These are phyloP conservation scores for Aspergillus tanneri DNA, from an alignment of 2,329 filamentous ascomycete species.

Conservation along the genomic window DNA sequence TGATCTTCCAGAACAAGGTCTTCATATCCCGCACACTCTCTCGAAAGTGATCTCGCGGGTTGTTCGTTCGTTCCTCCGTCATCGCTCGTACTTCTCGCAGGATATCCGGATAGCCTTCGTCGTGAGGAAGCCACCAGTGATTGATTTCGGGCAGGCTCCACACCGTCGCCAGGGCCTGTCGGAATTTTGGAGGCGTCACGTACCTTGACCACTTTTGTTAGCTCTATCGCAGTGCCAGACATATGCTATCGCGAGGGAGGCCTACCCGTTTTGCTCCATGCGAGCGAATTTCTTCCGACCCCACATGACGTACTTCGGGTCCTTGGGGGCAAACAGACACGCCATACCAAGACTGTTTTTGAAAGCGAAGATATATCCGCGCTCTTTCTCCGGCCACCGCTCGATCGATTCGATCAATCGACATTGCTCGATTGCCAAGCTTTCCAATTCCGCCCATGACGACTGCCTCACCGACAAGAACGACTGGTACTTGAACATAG, in stretches of 20 bases:
- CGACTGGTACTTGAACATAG: conserved; percentile 79
- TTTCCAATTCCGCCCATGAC: conserved; percentile 54
- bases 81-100: conserved; percentile 76
- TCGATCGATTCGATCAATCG: conserved; percentile 78
- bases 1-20: conserved; percentile 66
- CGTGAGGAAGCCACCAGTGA: conserved; percentile 86
- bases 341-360: conserved; percentile 76
- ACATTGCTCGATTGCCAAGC: conserved; percentile 68
- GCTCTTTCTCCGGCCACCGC: conserved; percentile 67
- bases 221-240: too few species aligned
- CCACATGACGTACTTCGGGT: conserved; percentile 73
- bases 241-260: too few species aligned
- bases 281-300: conserved; percentile 73
- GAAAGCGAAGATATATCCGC: conserved; percentile 68
- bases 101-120: conserved; percentile 71
- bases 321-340: conserved; percentile 74
- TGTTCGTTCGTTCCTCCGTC: conserved; percentile 71
- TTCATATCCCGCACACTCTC: conserved; percentile 73
- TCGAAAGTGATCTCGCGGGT: conserved; percentile 50
- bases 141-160: conserved; percentile 71
- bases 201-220: too few species aligned
- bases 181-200: conserved; percentile 73
- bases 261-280: conserved; percentile 74
- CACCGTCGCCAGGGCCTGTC: conserved; percentile 70
- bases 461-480: conserved; percentile 56